Evolutionary conservation across 1,284 basidiomycete genomes (phyloP), one percentile per base, ranked within the genome.

Genomic region (Volvariella surrecta): DNA sequence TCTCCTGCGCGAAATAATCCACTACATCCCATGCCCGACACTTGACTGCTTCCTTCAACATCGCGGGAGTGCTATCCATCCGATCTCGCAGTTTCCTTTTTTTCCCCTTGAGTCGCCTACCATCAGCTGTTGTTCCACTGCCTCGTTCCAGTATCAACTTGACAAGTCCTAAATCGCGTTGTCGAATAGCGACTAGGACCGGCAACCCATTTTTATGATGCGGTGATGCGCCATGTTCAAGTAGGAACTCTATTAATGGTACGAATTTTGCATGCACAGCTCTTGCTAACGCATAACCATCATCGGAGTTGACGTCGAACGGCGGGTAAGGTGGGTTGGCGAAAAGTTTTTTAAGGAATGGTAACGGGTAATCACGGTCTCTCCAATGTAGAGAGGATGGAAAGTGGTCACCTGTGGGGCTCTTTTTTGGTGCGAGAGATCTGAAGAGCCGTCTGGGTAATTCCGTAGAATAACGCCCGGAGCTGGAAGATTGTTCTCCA

Each of bases 231-330:
- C 79, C 83, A n/a, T 78, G 64, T 1, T 67, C 62, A 37, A 94
- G 73, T 4, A 94, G 68, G 49, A 85, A 82, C 32, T 61, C 65
- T 2, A 90, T 67, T 3, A 93, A 72, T 1, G 79, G 76, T 0
- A 70, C 51, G 50, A 82, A 82, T 10, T 68, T 66, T 0, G 73
- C 76, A 37, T 81, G 68, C 0, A 89, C 85, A 1, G 89, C 86
- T 47, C 76, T 79, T 7, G 78, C 79, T 22, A 94, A 73, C 0
- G 84, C 79, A 53, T 91, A 93, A 1, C 89, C 89, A 1, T 76
- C 69, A 58, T 83, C 70, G 4, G 81, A 72, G 57, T 90, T 76
- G 7, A 70, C 53, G 24, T 77, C 66, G 24, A 64, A 74, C 45
- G 52, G 54, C 4, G 58, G 59, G 8, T 74, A 54, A 1, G 60